These are phyloP conservation scores for Rubia tinctorum DNA, from an alignment of 305 asterid genomes.

Conservation along the genomic window DNA sequence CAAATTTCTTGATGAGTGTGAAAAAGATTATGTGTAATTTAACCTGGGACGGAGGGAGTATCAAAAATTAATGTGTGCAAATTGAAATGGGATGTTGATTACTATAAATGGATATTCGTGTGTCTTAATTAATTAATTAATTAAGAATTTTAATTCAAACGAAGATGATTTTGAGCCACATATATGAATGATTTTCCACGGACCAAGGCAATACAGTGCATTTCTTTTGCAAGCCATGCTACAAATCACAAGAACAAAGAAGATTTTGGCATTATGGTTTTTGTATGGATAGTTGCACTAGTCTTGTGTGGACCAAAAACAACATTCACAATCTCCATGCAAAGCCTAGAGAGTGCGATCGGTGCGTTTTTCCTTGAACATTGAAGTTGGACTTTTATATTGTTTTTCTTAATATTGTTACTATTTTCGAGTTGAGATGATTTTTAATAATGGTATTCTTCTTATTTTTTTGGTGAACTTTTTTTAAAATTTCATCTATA, in stretches of 20 bases:
- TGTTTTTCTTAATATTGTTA: background rate
- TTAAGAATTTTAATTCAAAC: background rate
- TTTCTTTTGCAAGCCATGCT: conserved; percentile 21
- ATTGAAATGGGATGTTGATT: too few relatives aligned
- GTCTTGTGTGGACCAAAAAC: conserved; percentile 14
- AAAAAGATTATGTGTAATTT: too few relatives aligned
- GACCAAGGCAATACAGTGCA: background rate
- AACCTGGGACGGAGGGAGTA: too few relatives aligned
- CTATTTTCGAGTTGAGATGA: too few relatives aligned
- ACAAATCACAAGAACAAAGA: conserved; percentile 22
- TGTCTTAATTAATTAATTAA: too few relatives aligned
- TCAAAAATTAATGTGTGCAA: too few relatives aligned
- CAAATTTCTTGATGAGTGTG: too few relatives aligned
- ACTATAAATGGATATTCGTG: too few relatives aligned
- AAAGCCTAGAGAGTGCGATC: background rate
- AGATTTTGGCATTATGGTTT: background rate
- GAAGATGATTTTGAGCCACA: conserved; percentile 13
- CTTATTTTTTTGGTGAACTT: background rate
- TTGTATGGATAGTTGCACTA: conserved; percentile 1
- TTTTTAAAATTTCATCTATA: too few relatives aligned
- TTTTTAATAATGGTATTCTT: too few relatives aligned
- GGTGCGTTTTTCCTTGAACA: conserved; percentile 2
- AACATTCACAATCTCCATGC: conserved; percentile 18
- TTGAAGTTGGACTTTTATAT: background rate
- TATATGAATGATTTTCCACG: background rate